Evolutionary conservation across 1,284 basidiomycete species (phyloP), one percentile per base, ranked within the genome.

Genomic region (Pseudozyma thailandica): DNA sequence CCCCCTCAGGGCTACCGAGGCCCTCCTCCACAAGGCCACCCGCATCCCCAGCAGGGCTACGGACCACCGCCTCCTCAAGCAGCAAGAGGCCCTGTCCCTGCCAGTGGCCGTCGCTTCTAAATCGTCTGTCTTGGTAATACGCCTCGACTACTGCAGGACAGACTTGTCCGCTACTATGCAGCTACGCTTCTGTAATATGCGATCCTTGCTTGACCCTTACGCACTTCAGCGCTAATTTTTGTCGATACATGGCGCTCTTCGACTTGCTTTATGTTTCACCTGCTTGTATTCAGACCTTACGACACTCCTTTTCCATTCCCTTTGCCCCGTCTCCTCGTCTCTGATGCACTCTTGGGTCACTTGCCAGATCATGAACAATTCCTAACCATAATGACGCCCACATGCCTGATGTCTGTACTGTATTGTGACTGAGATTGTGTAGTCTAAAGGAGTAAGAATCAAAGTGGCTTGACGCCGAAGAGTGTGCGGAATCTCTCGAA

Each of bases 391-490:
- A 39, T 37, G 21, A 8, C 42, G 2, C 20, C 33, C 20, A 31
- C 33, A 39, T n/a, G n/a, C n/a, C n/a, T n/a, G n/a, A 26, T 50
- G 26, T 21, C 33, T 47, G 41, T 38, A 37, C 7, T 51, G 20
- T 46, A 20, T 16, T 41, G 9, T n/a, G 35, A 12, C 35, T 18
- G 13, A 30, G 21, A 38, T 4, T 25, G 28, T 42, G 23, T 6
- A 26, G 16, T 37, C 6, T 44, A 18, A 15, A 10, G 18, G 16
- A 31, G 4, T 4, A 28, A 10, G 16, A 8, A 48, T 35, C 43
- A 78, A 10, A 78, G 56, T 2, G 76, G 76, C 41, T 75, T 75
- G 49, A 78, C 57, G 39, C 76, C 76, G 31, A 78, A 74, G 0
- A 77, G 42, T 0, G 64, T 48, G 0, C 76, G 62, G 53, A 78